Evolutionary conservation across 208 protist species (phyloP).

Genomic region (Trypanosomatidae sp.): DNA sequence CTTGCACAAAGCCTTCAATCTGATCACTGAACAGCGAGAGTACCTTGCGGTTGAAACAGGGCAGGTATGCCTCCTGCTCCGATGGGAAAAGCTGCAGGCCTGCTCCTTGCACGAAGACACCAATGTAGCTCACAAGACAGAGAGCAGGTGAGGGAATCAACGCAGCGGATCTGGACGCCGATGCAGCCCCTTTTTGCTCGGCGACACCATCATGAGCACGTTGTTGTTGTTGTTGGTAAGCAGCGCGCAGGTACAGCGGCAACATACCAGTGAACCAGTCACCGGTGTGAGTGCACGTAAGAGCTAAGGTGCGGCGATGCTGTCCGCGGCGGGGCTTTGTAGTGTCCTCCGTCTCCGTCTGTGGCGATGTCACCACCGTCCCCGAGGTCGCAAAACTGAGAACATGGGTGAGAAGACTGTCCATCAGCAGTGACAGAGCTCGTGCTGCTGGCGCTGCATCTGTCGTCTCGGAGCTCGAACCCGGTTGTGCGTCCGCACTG

Average conservation of each 20-base stretch:
- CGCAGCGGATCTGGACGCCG: neutral
- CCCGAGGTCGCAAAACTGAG: constrained; percentile 1
- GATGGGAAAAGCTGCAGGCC: constrained; percentile 23
- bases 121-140: constrained; percentile 28
- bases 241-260: constrained; percentile 21
- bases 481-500: neutral
- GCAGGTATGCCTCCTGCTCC: constrained; percentile 19
- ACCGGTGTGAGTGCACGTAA: neutral
- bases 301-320: neutral
- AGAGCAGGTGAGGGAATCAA: constrained; percentile 13
- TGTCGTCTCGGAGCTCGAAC: neutral
- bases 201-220: neutral
- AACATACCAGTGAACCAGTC: constrained; percentile 30
- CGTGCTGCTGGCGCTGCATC: neutral
- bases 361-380: neutral
- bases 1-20: neutral
- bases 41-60: constrained; percentile 7
- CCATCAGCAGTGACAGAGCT: constrained; percentile 10
- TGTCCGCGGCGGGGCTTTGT: constrained; percentile 8
- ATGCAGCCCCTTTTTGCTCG: neutral
- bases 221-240: constrained; percentile 3
- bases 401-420: constrained; percentile 9
- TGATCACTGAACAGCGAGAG: constrained; percentile 8
- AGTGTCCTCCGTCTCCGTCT: neutral
- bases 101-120: constrained; percentile 18